Percentiles rank a stretch among this genome's conserved stretches.
phyloP scores from a whole-genome alignment of 768 basidiomycete genomes.

The Ramaria sp. region DNA sequence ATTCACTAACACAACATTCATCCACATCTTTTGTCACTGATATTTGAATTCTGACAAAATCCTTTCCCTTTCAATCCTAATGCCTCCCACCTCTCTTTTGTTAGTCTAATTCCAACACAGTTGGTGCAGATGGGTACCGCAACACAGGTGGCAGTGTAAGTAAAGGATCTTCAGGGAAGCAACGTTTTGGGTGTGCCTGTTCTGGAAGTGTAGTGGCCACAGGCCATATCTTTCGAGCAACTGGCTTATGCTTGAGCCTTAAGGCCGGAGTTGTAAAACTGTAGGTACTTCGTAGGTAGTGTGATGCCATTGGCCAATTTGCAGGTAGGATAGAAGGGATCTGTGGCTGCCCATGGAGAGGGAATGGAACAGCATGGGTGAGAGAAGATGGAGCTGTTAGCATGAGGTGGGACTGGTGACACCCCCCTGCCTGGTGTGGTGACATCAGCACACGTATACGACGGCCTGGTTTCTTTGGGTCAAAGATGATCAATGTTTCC shows the following conservation, averaged over 20 bases:
- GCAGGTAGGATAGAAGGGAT: not conserved
- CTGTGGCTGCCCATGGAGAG: not conserved
- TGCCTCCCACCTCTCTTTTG: constrained; percentile 9
- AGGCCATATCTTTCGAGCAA: constrained; percentile 18
- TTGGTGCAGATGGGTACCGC: constrained; percentile 8
- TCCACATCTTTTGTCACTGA: no score
- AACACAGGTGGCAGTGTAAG: constrained; percentile 11
- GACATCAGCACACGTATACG: not conserved
- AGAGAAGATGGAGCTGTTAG: not conserved
- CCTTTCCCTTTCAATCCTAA: no score
- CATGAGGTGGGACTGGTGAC: not conserved
- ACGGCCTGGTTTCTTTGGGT: not conserved
- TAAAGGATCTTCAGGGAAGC: constrained; percentile 7
- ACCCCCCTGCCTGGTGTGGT: not conserved
- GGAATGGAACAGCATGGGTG: not conserved
- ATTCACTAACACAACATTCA: no score
- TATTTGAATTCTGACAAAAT: no score
- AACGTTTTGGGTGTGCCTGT: constrained; percentile 10
- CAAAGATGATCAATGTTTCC: not conserved
- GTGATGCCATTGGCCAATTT: not conserved
- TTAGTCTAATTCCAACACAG: constrained; percentile 10
- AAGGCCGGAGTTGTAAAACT: not conserved
- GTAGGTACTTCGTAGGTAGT: not conserved
- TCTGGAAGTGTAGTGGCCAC: constrained; percentile 20
- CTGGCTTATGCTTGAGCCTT: constrained; percentile 19